A percentile compares a stretch with the other conserved stretches of the same genome.
Conservation (phyloP, 345 rosid genomes). For the Salix udensis region DNA sequence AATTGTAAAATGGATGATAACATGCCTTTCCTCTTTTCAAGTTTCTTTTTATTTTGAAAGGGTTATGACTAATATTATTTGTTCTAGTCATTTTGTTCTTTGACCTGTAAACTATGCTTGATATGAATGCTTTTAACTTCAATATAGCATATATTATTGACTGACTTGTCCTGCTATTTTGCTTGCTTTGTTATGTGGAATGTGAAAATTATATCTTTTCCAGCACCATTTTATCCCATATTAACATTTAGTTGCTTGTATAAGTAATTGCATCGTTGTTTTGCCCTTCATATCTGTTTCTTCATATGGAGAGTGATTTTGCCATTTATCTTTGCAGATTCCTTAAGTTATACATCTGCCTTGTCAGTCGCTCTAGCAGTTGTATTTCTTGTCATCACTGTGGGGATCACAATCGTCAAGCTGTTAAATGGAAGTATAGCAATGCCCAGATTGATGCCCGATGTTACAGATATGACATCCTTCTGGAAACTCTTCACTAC, state of each 20-base stretch:
- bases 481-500: slow-evolving; percentile 80
- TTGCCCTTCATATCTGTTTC: neutral
- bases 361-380: slow-evolving; percentile 77
- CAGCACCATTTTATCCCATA: neutral
- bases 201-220: neutral
- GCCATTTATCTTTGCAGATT: slow-evolving; percentile 56
- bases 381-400: slow-evolving; percentile 69
- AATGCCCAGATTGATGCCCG: slow-evolving; percentile 82
- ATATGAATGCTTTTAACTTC: neutral
- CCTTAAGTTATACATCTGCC: slow-evolving; percentile 84
- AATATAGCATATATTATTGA: neutral
- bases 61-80: neutral
- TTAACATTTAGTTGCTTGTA: neutral
- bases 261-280: neutral
- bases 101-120: neutral
- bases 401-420: slow-evolving; percentile 65
- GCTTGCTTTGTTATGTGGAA: neutral
- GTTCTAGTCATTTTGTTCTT: neutral
- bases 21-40: neutral
- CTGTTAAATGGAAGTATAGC: slow-evolving; percentile 50
- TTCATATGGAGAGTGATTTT: slow-evolving; percentile 11
- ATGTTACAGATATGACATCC: slow-evolving; percentile 63
- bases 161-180: neutral
- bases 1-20: neutral
- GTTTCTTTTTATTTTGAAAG: neutral